These are phyloP conservation scores for Ciborinia camelliae DNA, from an alignment of 2,329 filamentous ascomycete species.

Conservation along the genomic window DNA sequence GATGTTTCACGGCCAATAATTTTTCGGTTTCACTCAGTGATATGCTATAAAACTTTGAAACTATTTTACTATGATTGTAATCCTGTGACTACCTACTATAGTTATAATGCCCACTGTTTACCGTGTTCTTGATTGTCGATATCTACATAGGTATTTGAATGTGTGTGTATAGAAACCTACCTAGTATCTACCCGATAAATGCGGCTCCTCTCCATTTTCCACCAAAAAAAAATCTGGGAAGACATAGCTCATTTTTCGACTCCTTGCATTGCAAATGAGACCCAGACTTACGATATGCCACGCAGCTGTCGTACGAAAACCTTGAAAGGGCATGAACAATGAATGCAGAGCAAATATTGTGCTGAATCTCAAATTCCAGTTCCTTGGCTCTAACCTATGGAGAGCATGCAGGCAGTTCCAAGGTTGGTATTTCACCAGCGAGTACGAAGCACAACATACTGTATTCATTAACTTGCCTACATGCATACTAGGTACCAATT, in stretches of 20 bases:
- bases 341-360: not conserved
- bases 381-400: conserved; percentile 2
- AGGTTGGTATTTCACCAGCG: not conserved
- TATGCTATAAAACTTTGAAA: not conserved
- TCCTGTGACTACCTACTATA: not conserved
- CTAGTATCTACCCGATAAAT: not conserved
- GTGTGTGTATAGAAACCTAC: no score
- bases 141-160: no score
- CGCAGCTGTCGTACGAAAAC: not conserved
- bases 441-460: no score
- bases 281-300: not conserved
- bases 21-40: not conserved
- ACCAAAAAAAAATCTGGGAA: no score
- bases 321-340: not conserved
- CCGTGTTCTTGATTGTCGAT: not conserved
- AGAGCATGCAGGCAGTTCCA: not conserved
- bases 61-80: not conserved
- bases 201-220: no score
- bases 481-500: not conserved
- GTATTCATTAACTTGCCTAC: no score
- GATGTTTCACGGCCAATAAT: not conserved
- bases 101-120: not conserved
- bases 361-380: conserved; percentile 8
- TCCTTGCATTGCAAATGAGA: not conserved
- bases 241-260: not conserved